Evolutionary conservation across 169 alveolate genomes (phyloP).

Genomic region (Cyclospora cayetanensis): DNA sequence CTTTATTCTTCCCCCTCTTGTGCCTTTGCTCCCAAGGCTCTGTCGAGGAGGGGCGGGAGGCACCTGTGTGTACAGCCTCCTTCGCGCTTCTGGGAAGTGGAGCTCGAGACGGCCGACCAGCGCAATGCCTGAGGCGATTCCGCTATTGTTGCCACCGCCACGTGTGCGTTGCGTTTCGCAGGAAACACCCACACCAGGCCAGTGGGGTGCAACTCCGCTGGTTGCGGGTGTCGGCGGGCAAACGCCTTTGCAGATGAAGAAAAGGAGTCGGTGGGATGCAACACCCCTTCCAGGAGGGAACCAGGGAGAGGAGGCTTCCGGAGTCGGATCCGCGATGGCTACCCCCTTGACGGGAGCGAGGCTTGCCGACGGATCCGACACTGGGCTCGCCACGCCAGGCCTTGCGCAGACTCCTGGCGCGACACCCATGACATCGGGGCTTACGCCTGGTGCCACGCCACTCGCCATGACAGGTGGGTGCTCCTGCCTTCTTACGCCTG

Average conservation of each 20-base stretch:
- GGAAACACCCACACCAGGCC: conserved; percentile 77
- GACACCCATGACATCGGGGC: conserved; percentile 75
- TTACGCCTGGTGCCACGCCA: conserved; percentile 85
- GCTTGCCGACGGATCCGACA: conserved; percentile 68
- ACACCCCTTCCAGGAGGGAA: conserved; percentile 66
- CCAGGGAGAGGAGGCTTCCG: conserved; percentile 44
- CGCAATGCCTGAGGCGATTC: background rate
- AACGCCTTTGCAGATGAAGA: conserved; percentile 58
- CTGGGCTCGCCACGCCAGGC: conserved; percentile 61
- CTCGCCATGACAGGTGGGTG: conserved; percentile 77
- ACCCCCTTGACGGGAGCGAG: conserved; percentile 61
- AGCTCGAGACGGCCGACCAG: background rate
- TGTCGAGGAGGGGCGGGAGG: too few species aligned
- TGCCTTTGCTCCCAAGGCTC: too few species aligned
- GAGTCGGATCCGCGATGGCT: conserved; percentile 54
- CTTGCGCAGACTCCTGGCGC: conserved; percentile 58
- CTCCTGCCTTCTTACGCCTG: background rate
- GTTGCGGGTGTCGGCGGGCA: conserved; percentile 60
- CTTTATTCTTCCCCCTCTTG: too few species aligned
- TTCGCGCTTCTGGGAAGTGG: background rate
- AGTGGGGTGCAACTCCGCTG: conserved; percentile 77
- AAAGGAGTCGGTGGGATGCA: conserved; percentile 76
- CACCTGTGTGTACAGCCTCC: too few species aligned
- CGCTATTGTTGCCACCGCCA: background rate
- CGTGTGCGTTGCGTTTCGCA: background rate